Evolutionary conservation across 306 rosid species (phyloP), one percentile per base, ranked within the genome.

Genomic region (Cicer chorassanicum): DNA sequence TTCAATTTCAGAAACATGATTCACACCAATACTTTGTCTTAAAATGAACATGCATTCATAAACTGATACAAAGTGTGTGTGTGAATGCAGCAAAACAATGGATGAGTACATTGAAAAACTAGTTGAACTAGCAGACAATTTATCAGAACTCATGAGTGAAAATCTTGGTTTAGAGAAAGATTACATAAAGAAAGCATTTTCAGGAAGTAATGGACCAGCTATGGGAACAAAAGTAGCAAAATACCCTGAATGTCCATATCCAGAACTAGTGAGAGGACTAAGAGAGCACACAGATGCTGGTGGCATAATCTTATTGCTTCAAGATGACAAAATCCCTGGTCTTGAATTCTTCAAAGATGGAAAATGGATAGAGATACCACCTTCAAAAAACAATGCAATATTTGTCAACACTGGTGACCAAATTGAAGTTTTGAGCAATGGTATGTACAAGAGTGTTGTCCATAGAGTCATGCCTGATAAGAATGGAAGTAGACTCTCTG

Each of bases 241-340:
- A 54, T 93, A 93, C 76, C 96, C 98, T 10, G 63, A 88, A 14
- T 81, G 84, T 70, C 90, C 90, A 16, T 74, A 70, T 0, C 97
- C 96, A 65, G 90, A 86, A 44, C 49, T 65, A 1, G 97, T 93
- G 41, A 86, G 92, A 80, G 98, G 98, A 16, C 90, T 93, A 1
- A 81, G 98, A 55, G 98, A 91, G 74, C 97, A 91, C 85, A 90
- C 97, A 9, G 98, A 93, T 78, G 98, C 97, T 2, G 98, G 98
- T 62, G 98, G 98, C 8, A 93, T 93, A 61, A 91, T 93, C 43
- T 84, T 93, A n/a, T 54, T 93, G 61, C 97, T 93, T 10, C 98
- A 93, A 80, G 98, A 93, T 75, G 97, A 93, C 73, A 73, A 84
- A 76, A 89, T 93, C 2, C 97, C 97, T 0, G 98, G 98, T 6